These are phyloP conservation scores for Emergomyces africanus DNA, from an alignment of 2,329 filamentous ascomycete species.

Conservation along the genomic window DNA sequence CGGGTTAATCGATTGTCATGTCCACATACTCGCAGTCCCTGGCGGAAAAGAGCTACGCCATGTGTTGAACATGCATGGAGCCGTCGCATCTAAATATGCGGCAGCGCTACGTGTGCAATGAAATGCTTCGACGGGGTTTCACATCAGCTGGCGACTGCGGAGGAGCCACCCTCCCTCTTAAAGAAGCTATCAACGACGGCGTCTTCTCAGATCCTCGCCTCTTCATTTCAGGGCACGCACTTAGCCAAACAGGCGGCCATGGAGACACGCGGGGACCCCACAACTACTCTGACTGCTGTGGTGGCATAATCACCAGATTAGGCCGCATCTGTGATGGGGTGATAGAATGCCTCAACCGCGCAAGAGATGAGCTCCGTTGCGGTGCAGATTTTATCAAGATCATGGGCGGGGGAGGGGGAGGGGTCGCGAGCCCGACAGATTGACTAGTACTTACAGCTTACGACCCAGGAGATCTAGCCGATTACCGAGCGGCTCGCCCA, in stretches of 20 bases:
- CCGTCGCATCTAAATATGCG: constrained; percentile 26
- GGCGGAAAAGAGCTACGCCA: constrained; percentile 19
- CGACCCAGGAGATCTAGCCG: constrained; percentile 42
- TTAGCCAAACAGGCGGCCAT: constrained; percentile 48
- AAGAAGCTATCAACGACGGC: constrained; percentile 44
- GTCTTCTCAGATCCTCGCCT: constrained; percentile 43
- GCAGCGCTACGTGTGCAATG: constrained; percentile 35
- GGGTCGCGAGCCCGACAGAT: constrained; percentile 45
- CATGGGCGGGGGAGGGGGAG: constrained; percentile 45
- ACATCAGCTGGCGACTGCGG: constrained; percentile 47
- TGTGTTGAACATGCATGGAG: constrained; percentile 8
- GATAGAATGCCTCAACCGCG: constrained; percentile 39
- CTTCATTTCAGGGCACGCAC: constrained; percentile 42
- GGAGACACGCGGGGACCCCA: constrained; percentile 39
- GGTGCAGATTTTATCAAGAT: constrained; percentile 52
- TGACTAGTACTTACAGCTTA: constrained; percentile 44
- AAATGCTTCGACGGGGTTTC: constrained; percentile 46
- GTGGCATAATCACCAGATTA: constrained; percentile 28
- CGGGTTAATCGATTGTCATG: constrained; percentile 41
- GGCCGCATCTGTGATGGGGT: constrained; percentile 43
- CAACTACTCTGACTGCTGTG: constrained; percentile 33
- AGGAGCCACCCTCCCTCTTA: constrained; percentile 42
- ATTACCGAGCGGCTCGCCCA: constrained; percentile 42
- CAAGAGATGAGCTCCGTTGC: constrained; percentile 42
- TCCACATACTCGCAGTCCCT: constrained; percentile 36